Conservation (phyloP, 129 eudicot genomes). For the Chrysanthemum lavandulifolium region DNA sequence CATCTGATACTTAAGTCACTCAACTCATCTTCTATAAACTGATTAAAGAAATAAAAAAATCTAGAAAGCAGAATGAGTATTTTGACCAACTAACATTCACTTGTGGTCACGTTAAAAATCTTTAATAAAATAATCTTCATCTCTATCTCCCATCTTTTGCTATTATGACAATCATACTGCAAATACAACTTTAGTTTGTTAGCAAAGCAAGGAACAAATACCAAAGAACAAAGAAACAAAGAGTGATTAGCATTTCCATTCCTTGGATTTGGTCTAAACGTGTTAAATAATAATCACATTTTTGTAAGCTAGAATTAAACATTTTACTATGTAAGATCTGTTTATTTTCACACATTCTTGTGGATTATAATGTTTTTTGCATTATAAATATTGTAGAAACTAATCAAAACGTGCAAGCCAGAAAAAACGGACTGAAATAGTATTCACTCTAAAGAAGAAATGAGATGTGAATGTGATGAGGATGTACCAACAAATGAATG, state of each 20-base stretch:
- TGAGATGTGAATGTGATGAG: neutral
- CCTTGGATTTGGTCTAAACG: neutral
- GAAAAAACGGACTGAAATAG: neutral
- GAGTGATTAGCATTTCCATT: neutral
- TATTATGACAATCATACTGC: slow-evolving; percentile 9
- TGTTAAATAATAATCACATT: neutral
- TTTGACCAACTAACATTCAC: slow-evolving; percentile 23
- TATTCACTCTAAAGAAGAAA: neutral
- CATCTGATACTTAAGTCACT: slow-evolving; percentile 5
- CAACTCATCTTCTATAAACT: slow-evolving; percentile 3
- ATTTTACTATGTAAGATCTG: neutral
- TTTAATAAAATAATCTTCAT: slow-evolving; percentile 22
- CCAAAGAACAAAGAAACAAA: neutral
- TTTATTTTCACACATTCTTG: neutral
- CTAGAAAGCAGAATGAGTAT: slow-evolving; percentile 13
- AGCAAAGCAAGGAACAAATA: slow-evolving; percentile 4
- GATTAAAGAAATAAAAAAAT: neutral
- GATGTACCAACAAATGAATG: slow-evolving; percentile 16
- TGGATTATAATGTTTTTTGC: neutral
- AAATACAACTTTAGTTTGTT: neutral
- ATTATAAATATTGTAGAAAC: no score
- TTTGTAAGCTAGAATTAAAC: neutral
- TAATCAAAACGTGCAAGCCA: neutral
- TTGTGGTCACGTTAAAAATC: slow-evolving; percentile 21
- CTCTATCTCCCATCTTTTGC: slow-evolving; percentile 3